Evolutionary conservation across 2,329 filamentous ascomycete species (phyloP), one percentile per base, ranked within the genome.

Genomic region (Escovopsis sp.): DNA sequence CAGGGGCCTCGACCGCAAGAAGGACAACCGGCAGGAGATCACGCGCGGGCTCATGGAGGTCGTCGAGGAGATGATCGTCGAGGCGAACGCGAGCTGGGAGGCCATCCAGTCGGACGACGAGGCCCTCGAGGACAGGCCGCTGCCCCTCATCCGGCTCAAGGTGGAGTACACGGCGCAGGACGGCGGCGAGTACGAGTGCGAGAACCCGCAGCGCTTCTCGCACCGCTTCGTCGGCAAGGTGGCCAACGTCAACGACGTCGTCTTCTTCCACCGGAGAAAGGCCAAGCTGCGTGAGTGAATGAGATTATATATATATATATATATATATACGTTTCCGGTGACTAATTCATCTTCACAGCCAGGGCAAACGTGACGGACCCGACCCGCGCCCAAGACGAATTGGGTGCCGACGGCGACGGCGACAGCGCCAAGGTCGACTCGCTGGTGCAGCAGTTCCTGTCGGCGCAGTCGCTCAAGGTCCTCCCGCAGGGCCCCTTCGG

Each of bases 121-220:
- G 5, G 74, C 76, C 2, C 54, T 68, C 3, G 72, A 79, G 42
- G 70, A 69, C 32, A 62, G 75, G 2, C 89, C 89, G 0, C 64
- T 91, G 30, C 91, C 91, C 0, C 70, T 98, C 1, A 80, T 98
- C 33, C 78, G 91, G 15, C 72, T 98, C 13, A 86, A 88, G 46
- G 88, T 98, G 1, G 91, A 98, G 54, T 91, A 86, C 49, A 83
- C 84, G 0, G 79, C 87, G 0, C 82, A 82, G 0, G 85, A 93
- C 36, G 87, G 86, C 4, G 84, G 86, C 12, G 76, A 78, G 31
- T 98, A 86, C 53, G 84, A 96, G 50, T 81, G 83, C 48, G 91
- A 96, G 58, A 98, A 98, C 46, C 88, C 91, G 0, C 91, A 96
- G 57, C 79, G 91, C 8, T 95, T 96, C 54, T 96, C 89, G 0